phyloP scores from a whole-genome alignment of 148 eudicot genomes.

The Vaccinium vitisidaea region DNA sequence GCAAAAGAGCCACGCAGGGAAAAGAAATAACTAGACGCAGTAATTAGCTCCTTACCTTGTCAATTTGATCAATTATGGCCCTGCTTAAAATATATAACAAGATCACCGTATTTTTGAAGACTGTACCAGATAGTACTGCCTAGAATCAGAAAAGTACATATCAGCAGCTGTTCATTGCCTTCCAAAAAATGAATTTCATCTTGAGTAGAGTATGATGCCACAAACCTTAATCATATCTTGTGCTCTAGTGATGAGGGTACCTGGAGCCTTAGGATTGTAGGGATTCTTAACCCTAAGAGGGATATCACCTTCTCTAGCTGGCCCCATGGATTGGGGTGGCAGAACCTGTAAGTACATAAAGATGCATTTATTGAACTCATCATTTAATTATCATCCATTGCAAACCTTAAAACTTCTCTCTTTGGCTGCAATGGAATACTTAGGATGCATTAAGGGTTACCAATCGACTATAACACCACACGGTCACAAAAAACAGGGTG shows the following conservation, averaged over 20 bases:
- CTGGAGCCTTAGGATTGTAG: conserved; percentile 94
- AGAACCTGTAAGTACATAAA: conserved; percentile 58
- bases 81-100: conserved; percentile 97
- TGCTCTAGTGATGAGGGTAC: conserved; percentile 70
- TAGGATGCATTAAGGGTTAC: background rate
- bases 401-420: background rate
- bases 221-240: conserved; percentile 89
- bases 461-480: background rate
- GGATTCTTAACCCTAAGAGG: conserved; percentile 98
- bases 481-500: background rate
- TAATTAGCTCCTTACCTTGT: conserved; percentile 34
- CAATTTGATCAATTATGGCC: conserved; percentile 94
- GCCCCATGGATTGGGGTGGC: conserved; percentile 98
- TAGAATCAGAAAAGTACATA: conserved; percentile 27
- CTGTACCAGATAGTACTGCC: conserved; percentile 94
- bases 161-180: background rate
- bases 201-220: conserved; percentile 15
- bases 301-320: conserved; percentile 90
- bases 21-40: conserved; percentile 5
- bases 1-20: background rate
- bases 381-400: background rate
- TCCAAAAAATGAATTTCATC: background rate
- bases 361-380: background rate
- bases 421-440: background rate
- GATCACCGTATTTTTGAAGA: conserved; percentile 87